These are phyloP conservation scores for Diplodia mutila DNA, from an alignment of 2,329 filamentous ascomycete species.

Conservation along the genomic window DNA sequence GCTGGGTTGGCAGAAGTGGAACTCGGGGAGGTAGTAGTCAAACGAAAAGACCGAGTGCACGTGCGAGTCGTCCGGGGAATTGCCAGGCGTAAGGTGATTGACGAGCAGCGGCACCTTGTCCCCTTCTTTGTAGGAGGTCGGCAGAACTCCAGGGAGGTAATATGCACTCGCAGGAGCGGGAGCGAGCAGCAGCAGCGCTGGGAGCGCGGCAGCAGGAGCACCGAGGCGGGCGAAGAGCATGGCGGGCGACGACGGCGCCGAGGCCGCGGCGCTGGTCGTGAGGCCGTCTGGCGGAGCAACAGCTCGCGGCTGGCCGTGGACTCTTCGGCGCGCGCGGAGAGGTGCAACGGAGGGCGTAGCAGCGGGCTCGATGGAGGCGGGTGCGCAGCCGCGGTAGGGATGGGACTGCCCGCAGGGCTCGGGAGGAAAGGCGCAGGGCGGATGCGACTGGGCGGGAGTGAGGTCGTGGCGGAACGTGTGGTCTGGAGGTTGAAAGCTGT, in stretches of 20 bases:
- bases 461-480: neutral
- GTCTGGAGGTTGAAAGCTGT: slow-evolving; percentile 21
- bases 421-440: neutral
- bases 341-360: neutral
- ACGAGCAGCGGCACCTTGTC: slow-evolving; percentile 86
- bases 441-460: neutral
- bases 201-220: slow-evolving; percentile 34
- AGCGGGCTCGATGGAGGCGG: neutral
- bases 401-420: neutral
- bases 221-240: slow-evolving; percentile 40
- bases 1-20: slow-evolving; percentile 84
- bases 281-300: slow-evolving; percentile 11
- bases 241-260: neutral
- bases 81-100: slow-evolving; percentile 87
- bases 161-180: slow-evolving; percentile 64
- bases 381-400: neutral
- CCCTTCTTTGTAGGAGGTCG: slow-evolving; percentile 82
- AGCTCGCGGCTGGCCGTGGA: slow-evolving; percentile 21
- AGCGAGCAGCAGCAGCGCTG: slow-evolving; percentile 44
- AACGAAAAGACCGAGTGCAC: slow-evolving; percentile 92
- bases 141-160: slow-evolving; percentile 94
- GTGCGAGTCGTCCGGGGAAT: slow-evolving; percentile 74
- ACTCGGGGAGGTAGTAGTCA: slow-evolving; percentile 89
- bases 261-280: neutral
- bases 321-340: slow-evolving; percentile 20